Percentiles rank a stretch among this genome's conserved stretches.
Evolutionary conservation across 2,329 filamentous ascomycete genomes (phyloP).

Genomic region (Colletotrichum phormii): DNA sequence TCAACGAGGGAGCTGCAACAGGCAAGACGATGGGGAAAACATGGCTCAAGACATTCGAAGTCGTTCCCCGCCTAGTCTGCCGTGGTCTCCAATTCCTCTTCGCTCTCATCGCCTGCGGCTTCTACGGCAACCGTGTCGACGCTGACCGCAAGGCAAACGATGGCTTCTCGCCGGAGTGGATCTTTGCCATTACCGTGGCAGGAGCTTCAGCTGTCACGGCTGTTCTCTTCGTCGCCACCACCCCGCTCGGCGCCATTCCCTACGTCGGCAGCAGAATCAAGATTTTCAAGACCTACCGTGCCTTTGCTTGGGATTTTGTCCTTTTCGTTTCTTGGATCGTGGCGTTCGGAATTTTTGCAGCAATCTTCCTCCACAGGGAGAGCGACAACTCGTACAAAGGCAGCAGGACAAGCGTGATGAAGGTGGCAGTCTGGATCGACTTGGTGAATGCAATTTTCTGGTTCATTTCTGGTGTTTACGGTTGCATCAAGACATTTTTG

Average conservation of each 20-base stretch:
- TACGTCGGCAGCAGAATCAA: conserved; percentile 47
- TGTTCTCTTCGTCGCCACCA: conserved; percentile 52
- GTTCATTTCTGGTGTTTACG: conserved; percentile 61
- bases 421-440: conserved; percentile 79
- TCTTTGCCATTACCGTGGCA: conserved; percentile 71
- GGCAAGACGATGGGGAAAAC: conserved; percentile 58
- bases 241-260: conserved; percentile 50
- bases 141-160: conserved; percentile 50
- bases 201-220: conserved; percentile 65
- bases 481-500: conserved; percentile 53
- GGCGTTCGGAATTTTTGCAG: conserved; percentile 78
- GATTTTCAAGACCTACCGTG: conserved; percentile 53
- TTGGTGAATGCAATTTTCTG: conserved; percentile 75
- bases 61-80: conserved; percentile 61
- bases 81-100: conserved; percentile 78
- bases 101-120: conserved; percentile 74
- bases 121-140: conserved; percentile 74
- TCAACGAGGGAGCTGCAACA: conserved; percentile 48
- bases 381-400: conserved; percentile 62
- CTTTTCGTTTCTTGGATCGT: conserved; percentile 69
- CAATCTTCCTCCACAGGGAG: conserved; percentile 73
- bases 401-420: conserved; percentile 65
- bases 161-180: conserved; percentile 68
- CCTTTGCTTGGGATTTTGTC: conserved; percentile 57
- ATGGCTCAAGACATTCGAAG: conserved; percentile 59